Base-by-base conservation (phyloP, 1,284 basidiomycete genomes). In the Malassezia pachydermatis region DNA sequence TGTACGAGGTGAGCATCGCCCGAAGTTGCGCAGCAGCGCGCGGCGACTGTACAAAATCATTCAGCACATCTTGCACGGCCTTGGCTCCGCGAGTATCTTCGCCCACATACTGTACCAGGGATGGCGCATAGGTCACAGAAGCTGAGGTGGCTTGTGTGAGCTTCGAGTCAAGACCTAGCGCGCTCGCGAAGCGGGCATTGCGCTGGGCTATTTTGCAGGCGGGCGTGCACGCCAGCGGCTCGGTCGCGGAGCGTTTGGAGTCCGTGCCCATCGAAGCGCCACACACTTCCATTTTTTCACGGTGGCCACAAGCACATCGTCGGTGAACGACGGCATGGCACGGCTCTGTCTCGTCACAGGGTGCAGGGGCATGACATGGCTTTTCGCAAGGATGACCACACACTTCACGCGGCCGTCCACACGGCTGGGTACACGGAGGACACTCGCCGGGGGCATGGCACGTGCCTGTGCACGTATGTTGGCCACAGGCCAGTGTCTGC, bases 151-250 rank as follows among this genome's bases (percentile, higher is more conserved):
- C 59, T 3, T 57, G 53, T 11, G 54, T 59, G 6, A 50, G 39
- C 39, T 58, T 59, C 33, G 60, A 52, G 6, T 53, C 63, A 22
- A 71, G 56, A 14, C 68, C 68, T 4, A 71, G 51, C 7, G 68
- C 68, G 37, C 66, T 63, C 23, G 68, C 67, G 5, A 71, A 51
- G 46, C 59, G 61, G 11, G 65, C 63, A 38, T 71, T 71, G n/a
- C 68, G 58, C 52, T 65, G 62, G 5, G 68, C 68, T 9, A 68
- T 50, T 23, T 57, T 47, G 49, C 68, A 71, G 14, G 57, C 57
- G 39, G 45, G n/a, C 17, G 41, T 69, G 58, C 67, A 70, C 48
- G 59, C 60, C 34, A 69, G 60, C 33, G 50, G 48, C 40, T 59
- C 57, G 7, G 19, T 13, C 27, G 39, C 11, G 16, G 8, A 13